Evolutionary conservation across 2,329 filamentous ascomycete genomes (phyloP).

Genomic region (Byssothecium circinans): DNA sequence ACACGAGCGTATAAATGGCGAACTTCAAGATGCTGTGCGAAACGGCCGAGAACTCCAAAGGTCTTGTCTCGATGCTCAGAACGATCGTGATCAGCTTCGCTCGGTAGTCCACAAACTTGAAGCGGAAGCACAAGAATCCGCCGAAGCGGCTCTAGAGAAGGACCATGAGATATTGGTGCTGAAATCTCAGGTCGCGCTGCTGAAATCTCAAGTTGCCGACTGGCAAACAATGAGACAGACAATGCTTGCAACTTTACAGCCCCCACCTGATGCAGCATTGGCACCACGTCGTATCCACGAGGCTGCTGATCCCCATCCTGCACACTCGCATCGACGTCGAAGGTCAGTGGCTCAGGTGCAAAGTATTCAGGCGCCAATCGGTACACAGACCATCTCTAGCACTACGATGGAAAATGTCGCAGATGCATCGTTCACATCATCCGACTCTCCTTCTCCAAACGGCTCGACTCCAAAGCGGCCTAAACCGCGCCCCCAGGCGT

Average conservation of each 20-base stretch:
- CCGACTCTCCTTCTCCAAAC: conserved; percentile 15
- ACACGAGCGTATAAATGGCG: conserved; percentile 15
- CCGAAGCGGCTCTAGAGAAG: conserved; percentile 29
- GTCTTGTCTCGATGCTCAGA: conserved; percentile 17
- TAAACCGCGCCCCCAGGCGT: conserved; percentile 29
- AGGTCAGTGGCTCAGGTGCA: conserved; percentile 22
- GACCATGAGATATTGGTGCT: conserved; percentile 34
- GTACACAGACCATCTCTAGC: conserved; percentile 9
- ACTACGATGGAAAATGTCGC: conserved; percentile 20
- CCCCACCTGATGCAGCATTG: conserved; percentile 15
- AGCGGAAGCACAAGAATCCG: conserved; percentile 26
- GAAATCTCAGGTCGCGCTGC: conserved; percentile 21
- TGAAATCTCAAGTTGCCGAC: conserved; percentile 15
- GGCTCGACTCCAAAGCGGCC: conserved; percentile 47
- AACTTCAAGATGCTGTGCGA: conserved; percentile 19
- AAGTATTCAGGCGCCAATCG: conserved; percentile 1
- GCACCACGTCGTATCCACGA: conserved; percentile 17
- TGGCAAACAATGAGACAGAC: conserved; percentile 16
- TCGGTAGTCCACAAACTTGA: conserved; percentile 21
- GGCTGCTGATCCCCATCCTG: conserved; percentile 10
- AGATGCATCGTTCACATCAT: conserved; percentile 29
- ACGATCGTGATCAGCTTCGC: conserved; percentile 20
- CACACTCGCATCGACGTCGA: conserved; percentile 23
- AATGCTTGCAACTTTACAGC: conserved; percentile 29
- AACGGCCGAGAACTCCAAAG: conserved; percentile 6